phyloP scores from a whole-genome alignment of 2,329 filamentous ascomycete genomes.

The Aspergillus sp. region DNA sequence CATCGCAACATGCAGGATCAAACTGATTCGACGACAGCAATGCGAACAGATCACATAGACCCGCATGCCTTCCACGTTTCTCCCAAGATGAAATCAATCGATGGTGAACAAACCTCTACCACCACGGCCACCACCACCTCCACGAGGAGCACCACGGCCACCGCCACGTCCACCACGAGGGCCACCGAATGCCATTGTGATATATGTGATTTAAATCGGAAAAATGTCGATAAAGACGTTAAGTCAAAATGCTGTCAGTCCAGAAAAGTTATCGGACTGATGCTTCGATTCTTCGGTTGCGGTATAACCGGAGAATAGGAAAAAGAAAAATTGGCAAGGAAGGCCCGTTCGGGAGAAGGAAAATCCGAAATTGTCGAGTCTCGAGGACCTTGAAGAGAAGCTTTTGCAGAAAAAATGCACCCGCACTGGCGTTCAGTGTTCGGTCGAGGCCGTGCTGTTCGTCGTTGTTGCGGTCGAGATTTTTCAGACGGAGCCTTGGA shows the following conservation, averaged over 20 bases:
- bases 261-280: constrained; percentile 11
- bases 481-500: constrained; percentile 40
- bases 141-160: constrained; percentile 30
- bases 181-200: constrained; percentile 39
- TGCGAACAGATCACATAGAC: neutral
- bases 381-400: constrained; percentile 22
- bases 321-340: neutral
- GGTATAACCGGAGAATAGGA: constrained; percentile 7
- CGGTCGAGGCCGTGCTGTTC: constrained; percentile 38
- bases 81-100: constrained; percentile 8
- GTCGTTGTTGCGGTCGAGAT: constrained; percentile 43
- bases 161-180: constrained; percentile 34
- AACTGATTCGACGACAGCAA: neutral
- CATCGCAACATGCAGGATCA: neutral
- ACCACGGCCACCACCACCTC: constrained; percentile 49
- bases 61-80: neutral
- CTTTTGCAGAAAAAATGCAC: constrained; percentile 25
- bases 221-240: constrained; percentile 6
- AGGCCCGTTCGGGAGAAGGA: constrained; percentile 12
- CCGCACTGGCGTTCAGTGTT: constrained; percentile 30
- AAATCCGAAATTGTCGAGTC: constrained; percentile 14
- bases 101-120: constrained; percentile 32
- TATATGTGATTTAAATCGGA: constrained; percentile 14
- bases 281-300: constrained; percentile 3
- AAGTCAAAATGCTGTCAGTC: constrained; percentile 14